These are phyloP conservation scores for Diaporthe ilicicola DNA, from an alignment of 2,329 filamentous ascomycete species.

Conservation along the genomic window DNA sequence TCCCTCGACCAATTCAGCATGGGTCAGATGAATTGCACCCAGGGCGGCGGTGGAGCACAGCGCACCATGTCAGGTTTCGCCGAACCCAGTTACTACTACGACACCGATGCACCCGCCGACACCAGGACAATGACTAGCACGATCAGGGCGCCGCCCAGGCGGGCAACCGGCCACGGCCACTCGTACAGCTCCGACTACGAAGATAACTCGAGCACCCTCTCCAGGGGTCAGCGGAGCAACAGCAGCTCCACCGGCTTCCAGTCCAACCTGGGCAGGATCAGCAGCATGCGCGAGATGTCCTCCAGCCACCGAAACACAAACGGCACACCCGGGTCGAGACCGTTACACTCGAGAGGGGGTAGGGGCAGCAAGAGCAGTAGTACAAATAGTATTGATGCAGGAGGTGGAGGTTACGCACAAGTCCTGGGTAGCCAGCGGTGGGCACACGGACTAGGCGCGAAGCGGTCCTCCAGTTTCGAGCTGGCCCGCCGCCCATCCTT, in stretches of 20 bases:
- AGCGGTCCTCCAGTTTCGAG: conserved; percentile 79
- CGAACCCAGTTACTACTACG: conserved; percentile 45
- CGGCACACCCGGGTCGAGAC: conserved; percentile 47
- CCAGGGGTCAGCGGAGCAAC: conserved; percentile 76
- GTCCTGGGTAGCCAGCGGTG: conserved; percentile 66
- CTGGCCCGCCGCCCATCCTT: conserved; percentile 58
- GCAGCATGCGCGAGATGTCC: conserved; percentile 64
- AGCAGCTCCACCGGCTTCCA: conserved; percentile 73
- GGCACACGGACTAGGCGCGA: conserved; percentile 55
- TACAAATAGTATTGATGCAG: conserved; percentile 70
- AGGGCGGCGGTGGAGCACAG: conserved; percentile 32
- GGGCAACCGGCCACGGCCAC: conserved; percentile 56
- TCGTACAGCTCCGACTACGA: conserved; percentile 72
- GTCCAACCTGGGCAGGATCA: conserved; percentile 66
- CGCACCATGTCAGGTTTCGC: conserved; percentile 39
- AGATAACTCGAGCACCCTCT: conserved; percentile 56
- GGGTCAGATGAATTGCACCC: conserved; percentile 50
- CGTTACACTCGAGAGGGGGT: conserved; percentile 62
- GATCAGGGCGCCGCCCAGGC: conserved; percentile 37
- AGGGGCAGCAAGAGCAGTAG: conserved; percentile 80
- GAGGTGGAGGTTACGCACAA: conserved; percentile 59
- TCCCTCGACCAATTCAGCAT: conserved; percentile 86
- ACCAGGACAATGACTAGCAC: conserved; percentile 40
- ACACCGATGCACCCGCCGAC: conserved; percentile 42
- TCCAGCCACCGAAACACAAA: conserved; percentile 44